Evolutionary conservation across 108 stramenopile species (phyloP), one percentile per base, ranked within the genome.

Genomic region (Nannochloropsis oceanica): DNA sequence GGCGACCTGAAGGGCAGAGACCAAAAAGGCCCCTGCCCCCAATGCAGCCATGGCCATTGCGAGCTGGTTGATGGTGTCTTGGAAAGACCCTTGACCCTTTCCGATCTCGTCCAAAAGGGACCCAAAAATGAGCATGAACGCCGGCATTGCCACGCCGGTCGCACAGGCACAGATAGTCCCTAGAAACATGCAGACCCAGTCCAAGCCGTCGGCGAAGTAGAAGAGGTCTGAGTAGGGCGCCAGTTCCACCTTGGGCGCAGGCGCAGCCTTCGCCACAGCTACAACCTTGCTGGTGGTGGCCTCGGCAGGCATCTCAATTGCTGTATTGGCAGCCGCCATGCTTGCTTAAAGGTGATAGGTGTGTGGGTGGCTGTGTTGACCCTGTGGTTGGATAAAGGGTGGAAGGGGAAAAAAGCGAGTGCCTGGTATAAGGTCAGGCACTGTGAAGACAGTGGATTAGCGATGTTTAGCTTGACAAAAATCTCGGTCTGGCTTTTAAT

Each of bases 81-180:
- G 80, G 5, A 10, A 26, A 9, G 42, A 43, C 0, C 2, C 80
- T 25, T 44, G 27, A 13, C 79, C 79, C 44, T 84, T 79, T 9
- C 87, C 87, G 12, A 87, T 83, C 13, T 73, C 44, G 80, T 87
- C 87, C 22, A 87, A 80, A 18, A 83, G 84, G 83, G 79, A 27
- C 24, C 87, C 87, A 43, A 87, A 87, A 80, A 83, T 84, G n/a
- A 50, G 43, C 12, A 87, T 84, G 80, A 87, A 87, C 43, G 79
- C 25, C 8, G 87, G 87, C 83, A 87, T 81, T 7, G 59, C 59
- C 9, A 73, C 59, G n/a, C 59, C 59, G 22, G 59, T 73, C 22
- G 59, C 59, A 73, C 59, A 73, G 59, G 59, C 59, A 73, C 59
- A n/a, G 22, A 73, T n/a, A n/a, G 59, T 73, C 22, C 59, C 59